phyloP scores from a whole-genome alignment of 768 basidiomycete genomes.

The Rhodotorula toruloides region DNA sequence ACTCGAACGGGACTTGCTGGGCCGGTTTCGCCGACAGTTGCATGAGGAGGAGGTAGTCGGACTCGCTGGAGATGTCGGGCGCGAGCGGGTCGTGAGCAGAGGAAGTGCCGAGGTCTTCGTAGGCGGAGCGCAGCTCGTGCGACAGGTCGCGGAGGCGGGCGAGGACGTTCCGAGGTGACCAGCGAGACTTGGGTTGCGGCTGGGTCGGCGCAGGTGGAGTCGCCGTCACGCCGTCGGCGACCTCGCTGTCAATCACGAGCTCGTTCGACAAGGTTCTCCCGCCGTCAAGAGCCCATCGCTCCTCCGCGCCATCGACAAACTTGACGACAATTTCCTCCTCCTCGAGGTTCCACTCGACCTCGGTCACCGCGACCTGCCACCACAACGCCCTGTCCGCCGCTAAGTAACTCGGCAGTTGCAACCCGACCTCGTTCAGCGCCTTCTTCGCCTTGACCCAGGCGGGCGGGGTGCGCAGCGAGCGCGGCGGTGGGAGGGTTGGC shows the following conservation, averaged over 20 bases:
- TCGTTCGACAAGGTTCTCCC: not conserved
- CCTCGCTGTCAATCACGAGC: not conserved
- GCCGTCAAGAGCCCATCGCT: slow-evolving; percentile 22
- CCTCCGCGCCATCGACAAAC: slow-evolving; percentile 20
- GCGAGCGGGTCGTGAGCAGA: not conserved
- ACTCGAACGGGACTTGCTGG: slow-evolving; percentile 6
- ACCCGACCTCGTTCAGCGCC: not conserved
- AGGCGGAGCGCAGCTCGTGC: slow-evolving; percentile 27
- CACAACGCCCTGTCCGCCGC: slow-evolving; percentile 11
- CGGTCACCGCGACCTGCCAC: slow-evolving; percentile 15
- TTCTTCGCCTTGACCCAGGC: not conserved
- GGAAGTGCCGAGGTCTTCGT: slow-evolving; percentile 29
- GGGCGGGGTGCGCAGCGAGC: not conserved
- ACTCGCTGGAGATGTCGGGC: slow-evolving; percentile 1
- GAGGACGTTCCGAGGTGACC: not conserved
- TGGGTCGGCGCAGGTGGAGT: not conserved
- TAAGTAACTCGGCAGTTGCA: not conserved
- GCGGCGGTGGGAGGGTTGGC: not conserved
- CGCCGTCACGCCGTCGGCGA: not conserved
- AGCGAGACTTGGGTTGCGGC: not conserved
- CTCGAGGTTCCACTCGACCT: slow-evolving; percentile 25
- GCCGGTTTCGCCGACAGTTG: slow-evolving; percentile 12
- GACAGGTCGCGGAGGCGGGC: not conserved
- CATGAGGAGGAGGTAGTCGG: slow-evolving; percentile 7
- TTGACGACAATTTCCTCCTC: slow-evolving; percentile 4